Conservation (phyloP, 2,329 filamentous ascomycete genomes). For the Knufia petricola region DNA sequence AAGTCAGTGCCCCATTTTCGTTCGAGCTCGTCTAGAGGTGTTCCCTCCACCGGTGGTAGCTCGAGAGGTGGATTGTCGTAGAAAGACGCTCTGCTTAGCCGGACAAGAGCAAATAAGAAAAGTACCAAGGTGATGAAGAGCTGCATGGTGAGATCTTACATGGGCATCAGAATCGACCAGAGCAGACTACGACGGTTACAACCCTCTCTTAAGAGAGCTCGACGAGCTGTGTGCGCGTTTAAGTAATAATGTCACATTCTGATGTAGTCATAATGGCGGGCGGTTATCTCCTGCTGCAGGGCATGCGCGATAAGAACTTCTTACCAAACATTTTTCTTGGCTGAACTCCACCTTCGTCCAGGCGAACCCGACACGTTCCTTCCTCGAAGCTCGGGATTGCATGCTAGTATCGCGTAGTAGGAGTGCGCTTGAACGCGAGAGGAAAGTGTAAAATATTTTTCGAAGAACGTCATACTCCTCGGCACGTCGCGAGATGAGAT, state of each 20-base stretch:
- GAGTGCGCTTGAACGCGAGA: not conserved
- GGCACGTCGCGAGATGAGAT: slow-evolving; percentile 10
- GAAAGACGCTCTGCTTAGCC: slow-evolving; percentile 23
- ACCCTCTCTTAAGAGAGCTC: not conserved
- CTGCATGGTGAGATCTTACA: not conserved
- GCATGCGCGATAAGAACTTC: not conserved
- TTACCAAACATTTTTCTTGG: not conserved
- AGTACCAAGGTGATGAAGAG: not conserved
- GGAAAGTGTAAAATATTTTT: not conserved
- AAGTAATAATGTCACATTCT: slow-evolving; percentile 1
- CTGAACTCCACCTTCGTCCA: not conserved
- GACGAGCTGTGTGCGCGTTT: not conserved
- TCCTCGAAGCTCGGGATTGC: not conserved
- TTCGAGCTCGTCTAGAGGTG: slow-evolving; percentile 33
- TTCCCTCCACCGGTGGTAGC: slow-evolving; percentile 24
- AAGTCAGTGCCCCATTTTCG: slow-evolving; percentile 45
- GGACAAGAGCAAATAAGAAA: slow-evolving; percentile 11
- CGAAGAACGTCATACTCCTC: not conserved
- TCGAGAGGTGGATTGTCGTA: slow-evolving; percentile 34
- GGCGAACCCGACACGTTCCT: not conserved
- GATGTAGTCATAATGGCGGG: slow-evolving; percentile 1
- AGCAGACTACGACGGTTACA: not conserved
- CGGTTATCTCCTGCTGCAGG: not conserved
- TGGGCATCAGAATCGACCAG: not conserved
- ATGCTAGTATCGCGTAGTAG: not conserved